These are phyloP conservation scores for Nakaseomyces kungkrabaensis DNA, from an alignment of 1,139 yeast species.

Conservation along the genomic window DNA sequence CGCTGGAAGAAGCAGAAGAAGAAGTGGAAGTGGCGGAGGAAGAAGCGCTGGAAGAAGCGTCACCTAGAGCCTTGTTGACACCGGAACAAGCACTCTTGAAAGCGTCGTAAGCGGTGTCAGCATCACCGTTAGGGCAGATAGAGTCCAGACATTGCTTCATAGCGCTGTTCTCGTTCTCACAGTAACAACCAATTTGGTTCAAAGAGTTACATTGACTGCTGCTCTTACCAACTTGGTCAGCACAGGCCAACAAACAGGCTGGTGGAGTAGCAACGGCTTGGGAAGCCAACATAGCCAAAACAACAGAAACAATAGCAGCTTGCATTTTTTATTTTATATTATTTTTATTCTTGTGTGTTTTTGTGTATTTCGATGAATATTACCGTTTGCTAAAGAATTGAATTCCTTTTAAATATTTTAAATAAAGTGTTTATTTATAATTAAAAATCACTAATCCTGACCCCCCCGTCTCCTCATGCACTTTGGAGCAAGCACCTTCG, in stretches of 20 bases:
- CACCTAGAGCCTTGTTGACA: constrained; percentile 30
- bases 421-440: too few relatives aligned
- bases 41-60: constrained; percentile 27
- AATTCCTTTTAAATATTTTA: too few relatives aligned
- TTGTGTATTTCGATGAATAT: neutral
- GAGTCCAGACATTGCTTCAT: constrained; percentile 51
- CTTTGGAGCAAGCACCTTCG: too few relatives aligned
- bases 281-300: constrained; percentile 42
- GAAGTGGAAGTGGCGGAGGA: constrained; percentile 28
- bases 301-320: constrained; percentile 34
- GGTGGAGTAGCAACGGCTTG: constrained; percentile 66
- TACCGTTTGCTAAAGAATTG: too few relatives aligned
- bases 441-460: too few relatives aligned
- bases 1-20: constrained; percentile 15
- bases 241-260: constrained; percentile 86
- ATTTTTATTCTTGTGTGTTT: neutral
- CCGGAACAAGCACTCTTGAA: constrained; percentile 47
- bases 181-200: constrained; percentile 50
- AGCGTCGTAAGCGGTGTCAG: constrained; percentile 47
- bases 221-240: constrained; percentile 52
- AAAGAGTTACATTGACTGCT: constrained; percentile 47
- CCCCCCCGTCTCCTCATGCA: too few relatives aligned
- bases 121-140: constrained; percentile 54
- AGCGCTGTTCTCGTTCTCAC: constrained; percentile 42
- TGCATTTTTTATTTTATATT: constrained; percentile 22